These are phyloP conservation scores for Phytophthora cryptogea DNA, from an alignment of 352 stramenopile genomes.

Conservation along the genomic window DNA sequence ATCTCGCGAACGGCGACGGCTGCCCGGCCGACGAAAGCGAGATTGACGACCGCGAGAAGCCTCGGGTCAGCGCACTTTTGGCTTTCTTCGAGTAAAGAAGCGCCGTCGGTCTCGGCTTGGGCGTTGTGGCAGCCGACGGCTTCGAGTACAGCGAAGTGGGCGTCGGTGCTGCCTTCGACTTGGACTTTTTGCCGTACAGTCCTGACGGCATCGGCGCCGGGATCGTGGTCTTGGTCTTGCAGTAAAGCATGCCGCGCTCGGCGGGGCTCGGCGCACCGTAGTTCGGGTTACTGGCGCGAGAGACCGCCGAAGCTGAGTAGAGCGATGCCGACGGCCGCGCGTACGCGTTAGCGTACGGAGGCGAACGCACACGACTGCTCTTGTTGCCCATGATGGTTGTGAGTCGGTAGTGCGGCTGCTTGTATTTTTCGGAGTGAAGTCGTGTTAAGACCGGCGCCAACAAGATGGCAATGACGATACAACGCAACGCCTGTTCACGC, in stretches of 20 bases:
- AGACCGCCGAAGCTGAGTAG: constrained; percentile 26
- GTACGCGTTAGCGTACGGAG: constrained; percentile 22
- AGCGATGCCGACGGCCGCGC: constrained; percentile 23
- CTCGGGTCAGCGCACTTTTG: constrained; percentile 14
- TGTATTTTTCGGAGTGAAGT: constrained; percentile 22
- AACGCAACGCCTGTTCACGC: constrained; percentile 6
- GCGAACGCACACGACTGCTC: constrained; percentile 22
- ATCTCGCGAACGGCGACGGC: constrained; percentile 33
- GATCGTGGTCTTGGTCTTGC: constrained; percentile 28
- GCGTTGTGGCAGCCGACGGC: constrained; percentile 18
- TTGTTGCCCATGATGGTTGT: constrained; percentile 34
- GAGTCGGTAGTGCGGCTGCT: not conserved
- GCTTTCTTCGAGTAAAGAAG: constrained; percentile 39
- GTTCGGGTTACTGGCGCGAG: constrained; percentile 16
- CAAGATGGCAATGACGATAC: too few species aligned
- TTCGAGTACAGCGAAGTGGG: constrained; percentile 34
- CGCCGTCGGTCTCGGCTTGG: constrained; percentile 28
- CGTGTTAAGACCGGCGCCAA: constrained; percentile 9
- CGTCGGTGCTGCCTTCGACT: constrained; percentile 15
- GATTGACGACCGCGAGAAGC: constrained; percentile 30
- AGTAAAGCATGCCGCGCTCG: constrained; percentile 34
- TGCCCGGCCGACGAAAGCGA: constrained; percentile 21
- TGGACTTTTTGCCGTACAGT: constrained; percentile 33
- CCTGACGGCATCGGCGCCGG: constrained; percentile 18
- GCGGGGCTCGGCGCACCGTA: constrained; percentile 24